Base-by-base conservation (phyloP, 345 rosid genomes). In the Euphorbia tirucalli region DNA sequence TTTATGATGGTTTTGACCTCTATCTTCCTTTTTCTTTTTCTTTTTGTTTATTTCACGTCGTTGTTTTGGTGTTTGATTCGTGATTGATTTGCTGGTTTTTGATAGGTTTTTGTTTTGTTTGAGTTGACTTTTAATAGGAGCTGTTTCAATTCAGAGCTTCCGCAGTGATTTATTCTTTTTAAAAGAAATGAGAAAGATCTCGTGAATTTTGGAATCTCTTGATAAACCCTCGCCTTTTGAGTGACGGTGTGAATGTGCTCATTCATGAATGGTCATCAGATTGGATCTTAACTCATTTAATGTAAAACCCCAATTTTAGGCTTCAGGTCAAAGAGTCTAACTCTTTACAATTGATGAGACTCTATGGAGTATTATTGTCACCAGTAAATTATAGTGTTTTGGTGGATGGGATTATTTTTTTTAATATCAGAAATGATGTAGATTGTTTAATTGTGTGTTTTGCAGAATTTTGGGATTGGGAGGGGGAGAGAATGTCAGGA, bases 401-500 rank as follows among this genome's bases (percentile, higher is more conserved):
- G 31, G 21, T 15, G 6, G 22, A 41, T 21, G 31, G 28, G 37
- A 25, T 30, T 59, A 65, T 7, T 35, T 63, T 18, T 2, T 15
- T 49, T 49, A 0, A 19, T 52, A 57, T 35, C 39, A 61, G 19
- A 48, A 52, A 16, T 76, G 62, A 56, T 69, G 30, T 73, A 54
- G 54, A 52, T 68, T 77, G n/a, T 54, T 41, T 71, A 30, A 24
- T 74, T 65, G 79, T 32, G 79, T 32, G 59, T 25, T 71, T 49
- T 65, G 74, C 58, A 86, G 87, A 69, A 75, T 72, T 74, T 70
- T 71, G 75, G 73, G 73, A 65, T 77, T 83, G 78, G 76, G 82
- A 15, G 69, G 80, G 78, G 32, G 79, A 73, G 78, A 86, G 76
- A 55, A 92, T 90, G 97, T 85, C 96, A n/a, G n/a, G n/a, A 30